Base-by-base conservation (phyloP, 192 early-diverging fungal genomes). In the Umbelopsis sp. region DNA sequence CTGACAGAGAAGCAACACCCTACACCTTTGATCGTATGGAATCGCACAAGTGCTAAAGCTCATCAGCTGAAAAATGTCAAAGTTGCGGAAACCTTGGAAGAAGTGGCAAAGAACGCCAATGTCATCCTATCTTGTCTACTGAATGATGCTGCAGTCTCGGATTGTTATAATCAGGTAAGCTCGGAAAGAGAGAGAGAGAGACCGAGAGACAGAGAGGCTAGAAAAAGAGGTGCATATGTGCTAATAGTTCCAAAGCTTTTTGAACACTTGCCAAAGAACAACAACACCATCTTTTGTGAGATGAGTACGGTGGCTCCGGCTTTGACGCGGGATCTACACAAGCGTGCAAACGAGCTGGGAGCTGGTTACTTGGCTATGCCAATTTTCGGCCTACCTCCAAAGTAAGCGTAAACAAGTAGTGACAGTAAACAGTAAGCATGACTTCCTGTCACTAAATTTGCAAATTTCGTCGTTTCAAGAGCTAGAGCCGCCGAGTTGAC, bases 71-170 rank as follows among this genome's bases (percentile, higher is more conserved):
- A 25, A 44, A 30, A 85, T 3, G 87, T 84, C 5, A 35, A 51
- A 0, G 80, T 78, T 4, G 52, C 50, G 30, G 30, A 46, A 2
- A 79, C 83, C 13, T 50, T 84, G 6, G 69, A 79, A 18, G 71
- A 79, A 9, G 66, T 88, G 1, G 79, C 80, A 4, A 37, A 70
- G 10, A 41, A 49, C 37, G 79, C 83, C 50, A 84, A 87, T 30
- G 72, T 93, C 7, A 81, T 93, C 9, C 89, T 91, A 48, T 77
- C 85, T 33, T 88, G 84, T 11, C 79, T 93, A 3, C 69, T 84
- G 23, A 87, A 90, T 78, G 89, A 87, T 69, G 75, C 78, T 1
- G 84, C 88, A 9, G 87, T 90, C 44, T 72, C 78, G 37, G 20
- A 68, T 13, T 74, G 83, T 8, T 81, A 86, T 21, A 23, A 61